Evolutionary conservation across 441 rosid species (phyloP).

Genomic region (Capsella rubella): DNA sequence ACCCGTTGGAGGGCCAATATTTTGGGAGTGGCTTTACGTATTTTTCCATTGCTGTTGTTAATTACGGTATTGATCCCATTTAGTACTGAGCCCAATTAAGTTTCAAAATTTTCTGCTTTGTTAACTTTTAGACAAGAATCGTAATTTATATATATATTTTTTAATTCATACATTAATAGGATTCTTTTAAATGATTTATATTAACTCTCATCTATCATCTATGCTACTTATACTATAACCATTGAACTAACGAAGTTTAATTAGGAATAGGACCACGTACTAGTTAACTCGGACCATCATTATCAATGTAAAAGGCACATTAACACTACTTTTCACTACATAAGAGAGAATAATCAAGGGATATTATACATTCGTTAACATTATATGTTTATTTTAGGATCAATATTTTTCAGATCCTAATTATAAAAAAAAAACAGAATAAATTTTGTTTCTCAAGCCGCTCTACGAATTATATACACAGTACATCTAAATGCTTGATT

Average conservation of each 20-base stretch:
- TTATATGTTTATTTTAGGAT: background rate
- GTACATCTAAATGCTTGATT: background rate
- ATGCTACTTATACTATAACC: background rate
- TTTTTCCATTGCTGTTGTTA: too few relatives aligned
- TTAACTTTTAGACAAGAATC: too few relatives aligned
- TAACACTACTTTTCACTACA: conserved; percentile 12
- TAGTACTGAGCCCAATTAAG: too few relatives aligned
- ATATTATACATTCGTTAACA: background rate
- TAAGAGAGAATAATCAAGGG: background rate
- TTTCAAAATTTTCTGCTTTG: too few relatives aligned
- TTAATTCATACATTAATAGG: too few relatives aligned
- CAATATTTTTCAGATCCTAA: background rate
- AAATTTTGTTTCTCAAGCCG: background rate
- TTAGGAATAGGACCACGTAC: conserved; percentile 20
- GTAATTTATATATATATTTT: too few relatives aligned
- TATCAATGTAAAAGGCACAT: conserved; percentile 22
- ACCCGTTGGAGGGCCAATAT: too few relatives aligned
- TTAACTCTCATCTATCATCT: background rate
- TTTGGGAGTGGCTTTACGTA: too few relatives aligned
- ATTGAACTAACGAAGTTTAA: too few relatives aligned
- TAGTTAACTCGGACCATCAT: conserved; percentile 28
- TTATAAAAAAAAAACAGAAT: background rate
- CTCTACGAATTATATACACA: background rate
- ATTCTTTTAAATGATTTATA: too few relatives aligned
- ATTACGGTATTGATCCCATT: too few relatives aligned